Percentiles rank a stretch among this genome's conserved stretches.
Evolutionary conservation across 2,329 filamentous ascomycete genomes (phyloP).

Genomic region (Aspergillus fumigatus): DNA sequence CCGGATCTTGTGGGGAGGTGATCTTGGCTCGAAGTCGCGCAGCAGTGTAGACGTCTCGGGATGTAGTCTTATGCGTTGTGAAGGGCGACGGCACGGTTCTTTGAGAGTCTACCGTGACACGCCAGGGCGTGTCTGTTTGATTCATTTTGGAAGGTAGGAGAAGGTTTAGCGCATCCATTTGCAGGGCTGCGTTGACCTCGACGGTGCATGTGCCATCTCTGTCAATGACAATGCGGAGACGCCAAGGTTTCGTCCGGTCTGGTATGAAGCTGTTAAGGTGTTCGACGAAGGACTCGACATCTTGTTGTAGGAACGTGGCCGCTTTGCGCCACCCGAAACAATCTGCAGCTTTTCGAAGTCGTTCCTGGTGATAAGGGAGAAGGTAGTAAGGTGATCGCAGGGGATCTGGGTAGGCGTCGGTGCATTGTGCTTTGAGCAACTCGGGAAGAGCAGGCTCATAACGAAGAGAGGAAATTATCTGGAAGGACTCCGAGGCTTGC

Average conservation of each 20-base stretch:
- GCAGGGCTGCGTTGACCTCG: conserved; percentile 27
- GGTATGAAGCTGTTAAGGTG: conserved; percentile 30
- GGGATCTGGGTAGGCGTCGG: conserved; percentile 34
- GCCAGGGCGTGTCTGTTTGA: conserved; percentile 35
- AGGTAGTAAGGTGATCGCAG: conserved; percentile 67
- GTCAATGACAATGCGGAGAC: conserved; percentile 34
- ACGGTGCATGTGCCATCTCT: conserved; percentile 25
- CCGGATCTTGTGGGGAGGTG: conserved; percentile 34
- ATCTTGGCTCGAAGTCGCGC: conserved; percentile 63
- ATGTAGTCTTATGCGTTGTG: conserved; percentile 82
- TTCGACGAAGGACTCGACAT: conserved; percentile 23
- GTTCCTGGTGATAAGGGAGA: conserved; percentile 71
- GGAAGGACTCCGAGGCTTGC: conserved; percentile 38
- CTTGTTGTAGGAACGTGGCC: conserved; percentile 25
- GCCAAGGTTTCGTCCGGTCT: conserved; percentile 32
- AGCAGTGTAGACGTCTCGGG: conserved; percentile 64
- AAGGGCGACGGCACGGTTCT: conserved; percentile 55
- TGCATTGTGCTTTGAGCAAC: conserved; percentile 19
- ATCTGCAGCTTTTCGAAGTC: conserved; percentile 60
- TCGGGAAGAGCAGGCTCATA: conserved; percentile 59
- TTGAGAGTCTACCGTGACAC: conserved; percentile 50
- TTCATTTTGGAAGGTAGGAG: conserved; percentile 20
- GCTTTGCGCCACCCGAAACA: conserved; percentile 46
- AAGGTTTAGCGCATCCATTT: conserved; percentile 22
- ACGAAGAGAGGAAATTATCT: conserved; percentile 66